These are phyloP conservation scores for Cercospora sojina DNA, from an alignment of 2,329 filamentous ascomycete genomes.

Conservation along the genomic window DNA sequence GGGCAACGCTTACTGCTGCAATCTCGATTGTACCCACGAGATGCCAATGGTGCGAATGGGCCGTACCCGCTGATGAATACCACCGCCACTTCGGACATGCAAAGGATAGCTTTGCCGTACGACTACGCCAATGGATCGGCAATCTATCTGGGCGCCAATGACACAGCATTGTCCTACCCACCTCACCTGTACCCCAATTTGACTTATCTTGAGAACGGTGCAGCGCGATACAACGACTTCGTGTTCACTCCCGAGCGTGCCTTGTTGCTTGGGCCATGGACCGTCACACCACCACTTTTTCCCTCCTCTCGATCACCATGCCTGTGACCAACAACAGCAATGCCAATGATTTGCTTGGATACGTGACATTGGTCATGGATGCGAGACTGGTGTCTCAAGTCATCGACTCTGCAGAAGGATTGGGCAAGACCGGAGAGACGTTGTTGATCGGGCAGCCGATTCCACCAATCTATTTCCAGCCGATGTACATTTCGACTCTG, in stretches of 20 bases:
- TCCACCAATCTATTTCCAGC: constrained; percentile 57
- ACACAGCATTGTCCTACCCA: constrained; percentile 62
- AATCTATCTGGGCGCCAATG: constrained; percentile 60
- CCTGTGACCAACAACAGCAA: constrained; percentile 70
- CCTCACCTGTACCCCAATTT: constrained; percentile 74
- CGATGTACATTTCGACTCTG: constrained; percentile 36
- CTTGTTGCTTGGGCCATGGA: constrained; percentile 73
- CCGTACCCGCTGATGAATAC: constrained; percentile 61
- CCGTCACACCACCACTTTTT: constrained; percentile 71
- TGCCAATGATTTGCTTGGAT: constrained; percentile 68
- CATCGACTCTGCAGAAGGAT: constrained; percentile 63
- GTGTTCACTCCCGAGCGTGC: constrained; percentile 44
- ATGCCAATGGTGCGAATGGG: constrained; percentile 56
- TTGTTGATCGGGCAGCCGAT: constrained; percentile 66
- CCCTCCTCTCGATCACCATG: constrained; percentile 76
- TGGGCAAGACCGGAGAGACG: constrained; percentile 68
- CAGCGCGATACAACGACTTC: constrained; percentile 6
- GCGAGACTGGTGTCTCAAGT: constrained; percentile 64
- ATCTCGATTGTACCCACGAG: constrained; percentile 69
- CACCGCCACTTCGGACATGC: constrained; percentile 53
- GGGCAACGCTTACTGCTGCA: constrained; percentile 63
- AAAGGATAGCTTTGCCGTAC: constrained; percentile 62
- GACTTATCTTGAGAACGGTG: constrained; percentile 52
- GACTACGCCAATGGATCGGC: constrained; percentile 56
- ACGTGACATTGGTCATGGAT: constrained; percentile 76